phyloP scores from a whole-genome alignment of 768 basidiomycete genomes.

The Leccinum imitatum region DNA sequence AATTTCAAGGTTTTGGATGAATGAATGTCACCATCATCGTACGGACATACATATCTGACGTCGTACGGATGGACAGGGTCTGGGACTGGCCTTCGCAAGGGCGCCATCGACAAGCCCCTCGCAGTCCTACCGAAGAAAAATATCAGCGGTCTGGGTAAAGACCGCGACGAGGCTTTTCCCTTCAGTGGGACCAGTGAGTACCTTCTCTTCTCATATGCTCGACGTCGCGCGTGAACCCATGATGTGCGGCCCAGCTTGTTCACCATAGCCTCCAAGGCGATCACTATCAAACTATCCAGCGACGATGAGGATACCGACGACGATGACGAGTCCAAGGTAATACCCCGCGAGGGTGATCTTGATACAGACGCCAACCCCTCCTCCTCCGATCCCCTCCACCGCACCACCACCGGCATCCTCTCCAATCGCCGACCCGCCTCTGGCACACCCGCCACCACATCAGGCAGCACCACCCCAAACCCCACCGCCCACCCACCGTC shows the following conservation, averaged over 20 bases:
- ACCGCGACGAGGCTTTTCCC: constrained; percentile 92
- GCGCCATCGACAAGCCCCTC: constrained; percentile 74
- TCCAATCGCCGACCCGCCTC: constrained; percentile 63
- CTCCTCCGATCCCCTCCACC: constrained; percentile 35
- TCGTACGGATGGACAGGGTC: constrained; percentile 88
- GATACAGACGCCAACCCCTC: neutral
- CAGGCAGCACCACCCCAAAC: constrained; percentile 44
- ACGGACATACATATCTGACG: constrained; percentile 65
- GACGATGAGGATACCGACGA: constrained; percentile 50
- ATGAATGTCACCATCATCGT: constrained; percentile 19
- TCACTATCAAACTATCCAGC: constrained; percentile 64
- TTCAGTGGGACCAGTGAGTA: constrained; percentile 90
- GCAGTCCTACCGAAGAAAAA: constrained; percentile 82
- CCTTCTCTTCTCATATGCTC: neutral
- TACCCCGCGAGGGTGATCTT: neutral
- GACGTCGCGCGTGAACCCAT: neutral
- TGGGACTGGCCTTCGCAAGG: constrained; percentile 81
- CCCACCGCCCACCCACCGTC: constrained; percentile 21
- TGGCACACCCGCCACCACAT: constrained; percentile 48
- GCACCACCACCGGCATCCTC: constrained; percentile 74
- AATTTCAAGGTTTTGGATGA: neutral
- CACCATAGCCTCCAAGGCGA: constrained; percentile 77
- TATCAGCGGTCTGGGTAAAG: constrained; percentile 85
- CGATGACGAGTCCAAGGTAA: constrained; percentile 26
- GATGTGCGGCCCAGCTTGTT: constrained; percentile 47